Evolutionary conservation across 164 flowering plant genomes (phyloP).

Genomic region (Tinospora cordifolia): DNA sequence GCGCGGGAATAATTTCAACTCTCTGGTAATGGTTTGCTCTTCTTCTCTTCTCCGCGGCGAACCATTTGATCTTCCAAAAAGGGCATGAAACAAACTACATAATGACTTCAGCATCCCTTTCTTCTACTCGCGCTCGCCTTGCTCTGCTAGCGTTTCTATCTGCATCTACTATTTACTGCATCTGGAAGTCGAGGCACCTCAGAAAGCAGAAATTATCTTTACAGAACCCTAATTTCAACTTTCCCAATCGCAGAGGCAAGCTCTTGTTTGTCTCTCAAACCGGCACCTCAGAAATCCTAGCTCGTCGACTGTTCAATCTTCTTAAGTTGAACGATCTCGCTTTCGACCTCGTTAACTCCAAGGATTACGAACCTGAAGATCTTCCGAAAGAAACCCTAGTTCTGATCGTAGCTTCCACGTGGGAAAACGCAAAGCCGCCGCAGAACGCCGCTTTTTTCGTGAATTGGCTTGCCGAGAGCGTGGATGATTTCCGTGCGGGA

Average conservation of each 20-base stretch:
- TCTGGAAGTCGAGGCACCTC: constrained; percentile 70
- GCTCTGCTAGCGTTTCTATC: constrained; percentile 64
- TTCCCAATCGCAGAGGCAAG: constrained; percentile 33
- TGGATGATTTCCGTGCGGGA: constrained; percentile 78
- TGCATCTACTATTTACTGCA: constrained; percentile 56
- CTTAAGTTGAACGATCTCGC: constrained; percentile 28
- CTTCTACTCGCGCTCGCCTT: constrained; percentile 32
- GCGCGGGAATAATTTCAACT: no score
- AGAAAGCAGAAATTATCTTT: constrained; percentile 24
- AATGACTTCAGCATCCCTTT: constrained; percentile 20
- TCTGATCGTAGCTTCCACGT: constrained; percentile 71
- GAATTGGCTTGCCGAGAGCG: constrained; percentile 77
- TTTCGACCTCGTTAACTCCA: constrained; percentile 63
- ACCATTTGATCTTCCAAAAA: neutral
- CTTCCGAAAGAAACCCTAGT: constrained; percentile 61
- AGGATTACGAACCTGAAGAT: constrained; percentile 86
- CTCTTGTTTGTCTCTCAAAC: constrained; percentile 77
- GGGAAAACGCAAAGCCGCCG: constrained; percentile 86
- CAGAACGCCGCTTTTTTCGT: constrained; percentile 42
- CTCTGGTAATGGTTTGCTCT: no score
- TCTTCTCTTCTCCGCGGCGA: no score
- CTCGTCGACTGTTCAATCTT: constrained; percentile 46
- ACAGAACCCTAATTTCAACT: constrained; percentile 20
- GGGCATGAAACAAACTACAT: neutral
- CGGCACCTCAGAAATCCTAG: constrained; percentile 79